phyloP scores from a whole-genome alignment of 2,329 filamentous ascomycete genomes.

The Trichoderma asperellum region DNA sequence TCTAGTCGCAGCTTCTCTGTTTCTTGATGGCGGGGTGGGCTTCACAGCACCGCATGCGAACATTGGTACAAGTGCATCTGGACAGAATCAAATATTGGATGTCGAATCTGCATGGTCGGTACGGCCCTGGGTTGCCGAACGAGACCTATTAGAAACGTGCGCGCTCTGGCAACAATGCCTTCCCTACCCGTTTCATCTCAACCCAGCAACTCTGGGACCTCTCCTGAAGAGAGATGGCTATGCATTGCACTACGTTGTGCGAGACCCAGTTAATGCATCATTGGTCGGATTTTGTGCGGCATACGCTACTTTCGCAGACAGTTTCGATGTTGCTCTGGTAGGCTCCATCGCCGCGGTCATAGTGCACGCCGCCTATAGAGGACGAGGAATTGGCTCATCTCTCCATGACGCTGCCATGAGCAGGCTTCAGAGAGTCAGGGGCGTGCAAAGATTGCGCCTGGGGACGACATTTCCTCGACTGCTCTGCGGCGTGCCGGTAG shows the following conservation, averaged over 20 bases:
- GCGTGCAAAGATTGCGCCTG: constrained; percentile 58
- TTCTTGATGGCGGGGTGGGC: constrained; percentile 50
- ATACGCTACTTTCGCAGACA: constrained; percentile 61
- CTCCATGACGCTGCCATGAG: constrained; percentile 57
- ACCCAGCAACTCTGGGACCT: constrained; percentile 46
- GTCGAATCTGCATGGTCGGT: constrained; percentile 46
- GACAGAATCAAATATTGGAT: not conserved
- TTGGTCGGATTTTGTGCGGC: constrained; percentile 64
- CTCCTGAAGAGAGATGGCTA: constrained; percentile 60
- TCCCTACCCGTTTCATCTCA: constrained; percentile 50
- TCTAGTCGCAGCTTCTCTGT: constrained; percentile 53
- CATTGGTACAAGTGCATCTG: constrained; percentile 2
- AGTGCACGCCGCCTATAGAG: constrained; percentile 53
- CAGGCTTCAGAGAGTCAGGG: constrained; percentile 54
- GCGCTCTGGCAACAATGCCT: constrained; percentile 54
- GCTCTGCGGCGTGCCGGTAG: constrained; percentile 56
- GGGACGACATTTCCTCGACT: constrained; percentile 63
- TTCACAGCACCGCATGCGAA: constrained; percentile 28
- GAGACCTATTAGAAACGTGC: constrained; percentile 48
- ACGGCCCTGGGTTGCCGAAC: constrained; percentile 45
- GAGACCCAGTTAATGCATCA: constrained; percentile 46
- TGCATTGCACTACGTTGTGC: constrained; percentile 60
- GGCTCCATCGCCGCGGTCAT: constrained; percentile 60
- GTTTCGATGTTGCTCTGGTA: constrained; percentile 53
- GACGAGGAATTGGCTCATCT: constrained; percentile 56